Evolutionary conservation across 2,329 filamentous ascomycete genomes (phyloP), one percentile per base, ranked within the genome.

Genomic region (Aspergillus aculeatinus): DNA sequence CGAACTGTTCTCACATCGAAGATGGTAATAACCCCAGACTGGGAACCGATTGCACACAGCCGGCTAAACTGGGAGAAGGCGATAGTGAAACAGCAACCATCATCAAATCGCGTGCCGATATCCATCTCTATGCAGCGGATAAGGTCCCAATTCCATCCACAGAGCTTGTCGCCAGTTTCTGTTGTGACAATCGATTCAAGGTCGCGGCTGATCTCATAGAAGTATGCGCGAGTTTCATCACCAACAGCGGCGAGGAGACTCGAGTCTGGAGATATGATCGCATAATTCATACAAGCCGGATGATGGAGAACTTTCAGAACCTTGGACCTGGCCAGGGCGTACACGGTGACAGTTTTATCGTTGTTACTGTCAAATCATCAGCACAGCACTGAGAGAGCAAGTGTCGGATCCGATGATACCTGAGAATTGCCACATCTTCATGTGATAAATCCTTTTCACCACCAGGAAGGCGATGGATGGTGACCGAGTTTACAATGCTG

Each of bases 261-360:
- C 1, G 93, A 94, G 72, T 97, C 90, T 0, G 94, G 95, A 6
- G 94, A 97, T 55, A 99, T 88, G n/a, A 93, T 86, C 35, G 93
- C 91, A 70, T 96, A 92, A 70, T 99, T 99, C 79, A 98, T 94
- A 65, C 88, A 90, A 71, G 94, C 90, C 5, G 90, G 89, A 65
- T 96, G 89, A 4, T 85, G 82, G 56, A 97, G 79, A 48, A 87
- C 83, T 57, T 90, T 87, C 23, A 96, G 77, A 39, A 89, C 81
- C 61, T 89, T 82, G 14, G 87, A 85, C 55, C 88, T 85, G 29
- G 85, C 81, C 21, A 98, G 80, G 52, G 88, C 89, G 71, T 96
- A 91, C n/a, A 97, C 79, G 29, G 89, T 89, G 59, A 98, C 90
- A 1, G 90, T 92, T 72, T 88, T 89, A 78, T 98, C 95, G 73